Base-by-base conservation (phyloP, 2,329 filamentous ascomycete genomes). In the Arthrocladium fulminans region DNA sequence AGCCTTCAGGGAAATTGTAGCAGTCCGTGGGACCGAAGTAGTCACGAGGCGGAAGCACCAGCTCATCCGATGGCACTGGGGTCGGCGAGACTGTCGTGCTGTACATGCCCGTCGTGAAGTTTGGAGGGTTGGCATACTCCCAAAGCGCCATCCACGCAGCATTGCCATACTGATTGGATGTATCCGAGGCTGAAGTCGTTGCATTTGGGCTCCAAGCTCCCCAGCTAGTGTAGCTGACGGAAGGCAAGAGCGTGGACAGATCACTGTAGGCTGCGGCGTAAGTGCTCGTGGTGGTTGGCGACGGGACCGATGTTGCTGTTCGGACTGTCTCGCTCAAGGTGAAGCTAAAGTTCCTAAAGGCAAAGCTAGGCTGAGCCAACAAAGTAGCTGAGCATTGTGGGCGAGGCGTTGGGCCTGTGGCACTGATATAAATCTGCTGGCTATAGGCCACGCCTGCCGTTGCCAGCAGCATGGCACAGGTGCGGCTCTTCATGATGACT, bases 31-130 rank as follows among this genome's bases (percentile, higher is more conserved):
- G 68, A 0, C 65, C 66, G 48, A 76, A 74, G 50, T 74, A 75
- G 42, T 74, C 70, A 1, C 65, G 59, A 0, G 78, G 77, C 0
- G 77, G 78, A 0, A 78, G 65, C 4, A 80, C 63, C 1, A 81
- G 66, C 49, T 80, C 75, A 46, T 64, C 72, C 1, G 67, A 75
- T 0, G 76, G 73, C 1, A 81, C 61, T 0, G 76, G 68, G 0
- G 76, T 81, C 0, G 77, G 74, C 3, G 64, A 67, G 1, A 77
- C 75, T 0, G 77, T 80, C 0, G 76, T 55, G 43, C 46, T 55
- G 47, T 70, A 69, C n/a, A 71, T 52, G 1, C 61, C 60, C n/a
- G 61, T 59, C 13, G 63, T 65, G 40, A 64, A 66, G 35, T 66
- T 62, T 5, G 58, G 52, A 2, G 64, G 50, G 34, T 59, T 57